These are phyloP conservation scores for Crithidia thermophila DNA, from an alignment of 208 protist genomes.

Conservation along the genomic window DNA sequence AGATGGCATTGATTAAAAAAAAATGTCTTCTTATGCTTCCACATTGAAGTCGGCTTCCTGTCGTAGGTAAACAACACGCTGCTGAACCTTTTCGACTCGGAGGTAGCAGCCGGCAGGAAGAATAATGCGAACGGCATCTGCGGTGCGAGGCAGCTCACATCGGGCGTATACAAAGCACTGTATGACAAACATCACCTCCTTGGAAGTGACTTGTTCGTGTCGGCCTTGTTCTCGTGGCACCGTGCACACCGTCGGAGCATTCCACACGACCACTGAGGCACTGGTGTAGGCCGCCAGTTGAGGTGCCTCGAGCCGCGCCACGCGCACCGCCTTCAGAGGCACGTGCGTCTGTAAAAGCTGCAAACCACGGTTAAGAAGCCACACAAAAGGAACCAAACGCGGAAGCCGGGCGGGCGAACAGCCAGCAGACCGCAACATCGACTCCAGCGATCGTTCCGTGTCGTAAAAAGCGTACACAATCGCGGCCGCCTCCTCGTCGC, in stretches of 20 bases:
- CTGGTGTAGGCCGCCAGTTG: not conserved
- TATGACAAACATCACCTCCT: not conserved
- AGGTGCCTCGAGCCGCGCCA: not conserved
- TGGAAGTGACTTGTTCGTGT: not conserved
- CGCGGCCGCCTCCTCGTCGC: not conserved
- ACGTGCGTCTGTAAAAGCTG: not conserved
- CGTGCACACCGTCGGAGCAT: not conserved
- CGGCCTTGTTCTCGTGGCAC: not conserved
- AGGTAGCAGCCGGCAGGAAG: not conserved
- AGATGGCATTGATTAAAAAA: no score
- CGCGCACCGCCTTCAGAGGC: not conserved
- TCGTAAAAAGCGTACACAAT: constrained; percentile 7
- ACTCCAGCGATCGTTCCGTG: not conserved
- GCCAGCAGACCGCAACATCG: not conserved
- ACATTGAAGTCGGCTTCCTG: not conserved
- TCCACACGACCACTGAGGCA: not conserved
- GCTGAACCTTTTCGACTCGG: not conserved
- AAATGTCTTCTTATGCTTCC: no score
- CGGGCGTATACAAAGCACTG: not conserved
- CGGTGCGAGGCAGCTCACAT: no score
- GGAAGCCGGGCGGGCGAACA: not conserved
- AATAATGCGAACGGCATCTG: not conserved
- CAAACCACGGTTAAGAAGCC: not conserved
- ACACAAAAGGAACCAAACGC: not conserved
- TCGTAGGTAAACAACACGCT: not conserved